phyloP scores from a whole-genome alignment of 1,139 yeast species.

The Diutina pseudorugosa region DNA sequence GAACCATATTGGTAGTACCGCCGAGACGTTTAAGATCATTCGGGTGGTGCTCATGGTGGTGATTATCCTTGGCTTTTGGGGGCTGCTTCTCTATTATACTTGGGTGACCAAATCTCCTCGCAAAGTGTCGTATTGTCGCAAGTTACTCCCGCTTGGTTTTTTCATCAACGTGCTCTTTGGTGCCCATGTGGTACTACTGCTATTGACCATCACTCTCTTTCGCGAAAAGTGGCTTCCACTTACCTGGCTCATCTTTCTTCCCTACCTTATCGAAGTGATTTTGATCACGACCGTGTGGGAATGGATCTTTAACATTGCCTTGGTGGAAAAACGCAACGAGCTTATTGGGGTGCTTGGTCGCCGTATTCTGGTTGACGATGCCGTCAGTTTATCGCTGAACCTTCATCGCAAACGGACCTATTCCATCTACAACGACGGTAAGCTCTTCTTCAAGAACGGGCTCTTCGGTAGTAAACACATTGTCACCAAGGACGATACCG shows the following conservation, averaged over 20 bases:
- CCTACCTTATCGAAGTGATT: constrained; percentile 25
- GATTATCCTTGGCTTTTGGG: not conserved
- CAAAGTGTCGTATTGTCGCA: constrained; percentile 16
- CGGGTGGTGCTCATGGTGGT: not conserved
- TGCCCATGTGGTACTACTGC: constrained; percentile 17
- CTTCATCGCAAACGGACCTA: constrained; percentile 1
- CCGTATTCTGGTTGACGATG: constrained; percentile 28
- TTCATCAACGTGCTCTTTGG: constrained; percentile 24
- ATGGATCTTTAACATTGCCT: constrained; percentile 34
- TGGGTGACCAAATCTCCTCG: constrained; percentile 5
- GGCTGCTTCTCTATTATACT: not conserved
- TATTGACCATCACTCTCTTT: constrained; percentile 18
- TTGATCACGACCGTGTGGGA: constrained; percentile 37
- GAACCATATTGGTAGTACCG: not conserved
- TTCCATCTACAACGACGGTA: not conserved
- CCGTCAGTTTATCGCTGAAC: constrained; percentile 7
- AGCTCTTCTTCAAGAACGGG: not conserved
- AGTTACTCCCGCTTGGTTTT: constrained; percentile 28
- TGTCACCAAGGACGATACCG: constrained; percentile 3
- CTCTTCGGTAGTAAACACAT: not conserved
- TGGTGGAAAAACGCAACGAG: constrained; percentile 30
- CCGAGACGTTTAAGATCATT: not conserved
- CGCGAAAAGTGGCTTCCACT: constrained; percentile 17
- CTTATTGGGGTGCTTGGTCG: constrained; percentile 38
- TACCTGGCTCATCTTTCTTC: constrained; percentile 30